These are phyloP conservation scores for Lachnellula arida DNA, from an alignment of 2,329 filamentous ascomycete genomes.

Conservation along the genomic window DNA sequence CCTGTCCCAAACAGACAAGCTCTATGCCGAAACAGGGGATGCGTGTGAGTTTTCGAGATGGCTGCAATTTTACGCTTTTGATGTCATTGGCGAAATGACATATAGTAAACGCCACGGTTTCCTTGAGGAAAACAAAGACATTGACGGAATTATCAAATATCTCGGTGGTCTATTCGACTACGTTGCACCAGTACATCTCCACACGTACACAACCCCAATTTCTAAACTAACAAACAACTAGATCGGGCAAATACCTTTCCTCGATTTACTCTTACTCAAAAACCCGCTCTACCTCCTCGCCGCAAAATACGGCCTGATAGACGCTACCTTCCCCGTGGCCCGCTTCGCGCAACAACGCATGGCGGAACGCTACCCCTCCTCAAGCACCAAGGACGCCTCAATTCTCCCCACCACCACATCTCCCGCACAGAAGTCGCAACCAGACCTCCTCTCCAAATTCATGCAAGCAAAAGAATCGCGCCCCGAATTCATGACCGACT, in stretches of 20 bases:
- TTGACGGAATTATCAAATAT: slow-evolving; percentile 68
- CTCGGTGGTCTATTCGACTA: slow-evolving; percentile 63
- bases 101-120: slow-evolving; percentile 74
- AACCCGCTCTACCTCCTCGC: slow-evolving; percentile 68
- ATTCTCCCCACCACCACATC: slow-evolving; percentile 20
- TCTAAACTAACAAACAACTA: slow-evolving; percentile 26
- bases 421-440: background rate
- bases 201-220: background rate
- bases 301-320: slow-evolving; percentile 61
- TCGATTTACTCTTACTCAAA: slow-evolving; percentile 67
- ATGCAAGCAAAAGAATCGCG: slow-evolving; percentile 62
- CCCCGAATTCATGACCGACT: slow-evolving; percentile 67
- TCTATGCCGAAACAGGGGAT: slow-evolving; percentile 40
- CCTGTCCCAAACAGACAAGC: slow-evolving; percentile 54
- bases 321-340: slow-evolving; percentile 67
- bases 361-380: slow-evolving; percentile 52
- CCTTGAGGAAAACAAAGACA: slow-evolving; percentile 67
- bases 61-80: slow-evolving; percentile 79
- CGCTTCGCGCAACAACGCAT: slow-evolving; percentile 66
- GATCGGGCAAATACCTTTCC: slow-evolving; percentile 69
- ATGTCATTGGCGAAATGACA: slow-evolving; percentile 74
- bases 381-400: background rate
- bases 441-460: slow-evolving; percentile 68
- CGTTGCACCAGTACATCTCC: slow-evolving; percentile 55
- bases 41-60: slow-evolving; percentile 64